Evolutionary conservation across 352 stramenopile species (phyloP).

Genomic region (Pythium sp.): DNA sequence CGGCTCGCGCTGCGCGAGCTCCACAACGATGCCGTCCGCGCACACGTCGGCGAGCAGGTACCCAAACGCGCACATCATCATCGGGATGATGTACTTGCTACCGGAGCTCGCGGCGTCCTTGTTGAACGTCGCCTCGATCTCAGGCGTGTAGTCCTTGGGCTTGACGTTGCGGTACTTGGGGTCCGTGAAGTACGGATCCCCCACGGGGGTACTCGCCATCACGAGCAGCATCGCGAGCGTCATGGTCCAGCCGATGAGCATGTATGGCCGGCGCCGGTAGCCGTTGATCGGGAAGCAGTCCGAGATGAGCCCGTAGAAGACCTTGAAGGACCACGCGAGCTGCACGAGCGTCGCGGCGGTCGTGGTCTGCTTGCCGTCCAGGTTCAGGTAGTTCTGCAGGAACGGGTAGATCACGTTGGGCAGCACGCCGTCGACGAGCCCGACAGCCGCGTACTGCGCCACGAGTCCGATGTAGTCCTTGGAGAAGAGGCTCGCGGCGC

Average conservation of each 20-base stretch:
- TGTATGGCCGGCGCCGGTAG: constrained; percentile 48
- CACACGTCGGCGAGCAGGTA: constrained; percentile 60
- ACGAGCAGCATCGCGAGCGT: constrained; percentile 37
- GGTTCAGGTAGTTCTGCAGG: constrained; percentile 40
- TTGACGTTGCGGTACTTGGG: constrained; percentile 26
- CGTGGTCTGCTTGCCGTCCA: constrained; percentile 30
- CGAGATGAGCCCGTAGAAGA: constrained; percentile 56
- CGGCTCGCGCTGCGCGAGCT: constrained; percentile 29
- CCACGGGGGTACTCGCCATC: constrained; percentile 37
- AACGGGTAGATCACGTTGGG: constrained; percentile 23
- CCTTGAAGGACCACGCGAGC: constrained; percentile 52
- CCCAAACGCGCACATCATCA: constrained; percentile 50
- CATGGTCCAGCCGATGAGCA: constrained; percentile 51
- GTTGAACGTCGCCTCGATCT: constrained; percentile 34
- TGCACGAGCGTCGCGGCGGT: constrained; percentile 39
- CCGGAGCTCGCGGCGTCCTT: constrained; percentile 17
- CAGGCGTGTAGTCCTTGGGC: constrained; percentile 25
- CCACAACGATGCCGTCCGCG: constrained; percentile 42
- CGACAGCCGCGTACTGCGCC: constrained; percentile 24
- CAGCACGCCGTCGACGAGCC: constrained; percentile 23
- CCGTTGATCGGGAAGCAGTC: constrained; percentile 54
- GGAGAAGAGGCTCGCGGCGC: constrained; percentile 14
- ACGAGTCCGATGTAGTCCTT: constrained; percentile 24
- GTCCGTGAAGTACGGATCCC: constrained; percentile 41
- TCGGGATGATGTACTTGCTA: constrained; percentile 32